Conservation (phyloP, 495 filamentous ascomycete species). For the Tuber borchii region DNA sequence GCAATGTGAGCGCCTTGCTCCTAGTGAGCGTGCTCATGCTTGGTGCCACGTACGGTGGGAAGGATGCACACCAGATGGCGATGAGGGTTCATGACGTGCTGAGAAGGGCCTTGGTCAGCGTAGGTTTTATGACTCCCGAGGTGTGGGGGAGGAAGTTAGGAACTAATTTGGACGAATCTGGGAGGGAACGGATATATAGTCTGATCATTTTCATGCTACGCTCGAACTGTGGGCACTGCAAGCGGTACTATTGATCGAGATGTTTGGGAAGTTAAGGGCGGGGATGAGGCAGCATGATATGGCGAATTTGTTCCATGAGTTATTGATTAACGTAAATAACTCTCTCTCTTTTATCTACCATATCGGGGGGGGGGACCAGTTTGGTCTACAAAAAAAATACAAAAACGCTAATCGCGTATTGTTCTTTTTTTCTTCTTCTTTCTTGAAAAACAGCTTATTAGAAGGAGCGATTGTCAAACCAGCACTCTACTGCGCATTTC, state of each 20-base stretch:
- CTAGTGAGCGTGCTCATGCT: slow-evolving; percentile 50
- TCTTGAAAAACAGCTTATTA: slow-evolving; percentile 43
- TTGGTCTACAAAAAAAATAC: not conserved
- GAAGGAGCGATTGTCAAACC: slow-evolving; percentile 51
- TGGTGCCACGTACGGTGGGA: slow-evolving; percentile 52
- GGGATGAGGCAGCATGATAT: slow-evolving; percentile 53
- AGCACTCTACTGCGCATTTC: slow-evolving; percentile 38
- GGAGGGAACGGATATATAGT: slow-evolving; percentile 2
- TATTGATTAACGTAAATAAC: slow-evolving; percentile 49
- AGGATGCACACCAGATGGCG: slow-evolving; percentile 52
- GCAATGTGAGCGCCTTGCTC: slow-evolving; percentile 47
- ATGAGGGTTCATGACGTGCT: slow-evolving; percentile 51
- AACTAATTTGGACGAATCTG: not conserved
- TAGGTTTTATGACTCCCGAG: slow-evolving; percentile 43
- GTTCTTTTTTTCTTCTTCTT: not conserved
- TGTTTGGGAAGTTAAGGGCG: slow-evolving; percentile 54
- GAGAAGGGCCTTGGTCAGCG: slow-evolving; percentile 45
- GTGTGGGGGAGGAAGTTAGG: not conserved
- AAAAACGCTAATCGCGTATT: not conserved
- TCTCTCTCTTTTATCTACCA: slow-evolving; percentile 8
- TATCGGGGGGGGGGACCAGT: not conserved
- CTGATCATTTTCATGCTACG: slow-evolving; percentile 37
- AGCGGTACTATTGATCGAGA: slow-evolving; percentile 54
- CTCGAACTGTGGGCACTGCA: slow-evolving; percentile 53
- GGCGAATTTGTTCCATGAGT: slow-evolving; percentile 53